Conservation (phyloP, 768 basidiomycete species). For the Russula lepida region DNA sequence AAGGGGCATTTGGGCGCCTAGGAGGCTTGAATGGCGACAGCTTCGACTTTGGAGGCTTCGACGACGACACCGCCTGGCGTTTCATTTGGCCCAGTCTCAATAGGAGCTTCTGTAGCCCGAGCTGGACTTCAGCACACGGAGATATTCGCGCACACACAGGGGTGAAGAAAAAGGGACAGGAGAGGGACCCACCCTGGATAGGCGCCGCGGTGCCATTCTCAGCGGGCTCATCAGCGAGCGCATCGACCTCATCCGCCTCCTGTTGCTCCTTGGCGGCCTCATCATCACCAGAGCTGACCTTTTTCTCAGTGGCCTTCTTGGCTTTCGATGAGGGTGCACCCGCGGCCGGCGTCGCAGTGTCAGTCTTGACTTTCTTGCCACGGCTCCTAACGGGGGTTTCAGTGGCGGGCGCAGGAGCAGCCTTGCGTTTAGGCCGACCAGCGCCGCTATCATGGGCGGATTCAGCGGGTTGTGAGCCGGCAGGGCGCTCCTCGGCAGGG, state of each 20-base stretch:
- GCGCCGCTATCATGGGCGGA: neutral
- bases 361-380: slow-evolving; percentile 14
- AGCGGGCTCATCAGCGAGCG: slow-evolving; percentile 17
- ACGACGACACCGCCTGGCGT: slow-evolving; percentile 7
- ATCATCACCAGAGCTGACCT: slow-evolving; percentile 1
- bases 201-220: slow-evolving; percentile 3
- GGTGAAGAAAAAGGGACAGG: neutral
- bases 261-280: slow-evolving; percentile 10
- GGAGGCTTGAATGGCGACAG: slow-evolving; percentile 4
- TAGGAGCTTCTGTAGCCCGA: neutral
- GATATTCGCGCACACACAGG: neutral
- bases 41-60: slow-evolving; percentile 2
- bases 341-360: neutral
- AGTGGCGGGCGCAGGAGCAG: slow-evolving; percentile 11
- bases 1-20: slow-evolving; percentile 6
- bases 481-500: slow-evolving; percentile 2
- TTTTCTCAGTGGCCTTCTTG: slow-evolving; percentile 17
- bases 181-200: neutral
- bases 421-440: slow-evolving; percentile 15
- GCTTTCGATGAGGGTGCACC: slow-evolving; percentile 5
- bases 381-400: slow-evolving; percentile 15
- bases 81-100: slow-evolving; percentile 2
- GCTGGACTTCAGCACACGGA: neutral
- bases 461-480: neutral
- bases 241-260: slow-evolving; percentile 19